Evolutionary conservation across 306 rosid species (phyloP).

Genomic region (Arachis stenosperma): DNA sequence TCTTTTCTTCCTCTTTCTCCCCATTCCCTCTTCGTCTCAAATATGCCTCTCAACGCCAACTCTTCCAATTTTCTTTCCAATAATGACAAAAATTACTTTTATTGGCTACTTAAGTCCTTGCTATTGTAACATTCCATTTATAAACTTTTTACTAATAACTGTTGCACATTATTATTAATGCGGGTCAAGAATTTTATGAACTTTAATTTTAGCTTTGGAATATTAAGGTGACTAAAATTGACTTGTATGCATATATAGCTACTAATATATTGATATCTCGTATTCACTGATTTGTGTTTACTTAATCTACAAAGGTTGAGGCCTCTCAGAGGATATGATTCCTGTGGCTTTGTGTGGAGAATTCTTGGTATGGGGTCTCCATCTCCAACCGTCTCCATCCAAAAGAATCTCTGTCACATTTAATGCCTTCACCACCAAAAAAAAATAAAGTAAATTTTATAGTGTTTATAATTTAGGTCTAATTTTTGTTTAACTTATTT

Average conservation of each 20-base stretch:
- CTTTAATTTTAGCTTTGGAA: no score
- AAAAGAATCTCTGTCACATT: conserved; percentile 44
- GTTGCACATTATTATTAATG: no score
- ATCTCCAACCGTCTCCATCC: conserved; percentile 39
- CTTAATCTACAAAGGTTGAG: conserved; percentile 22
- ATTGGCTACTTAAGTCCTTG: no score
- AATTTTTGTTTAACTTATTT: no score
- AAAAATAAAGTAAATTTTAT: background rate
- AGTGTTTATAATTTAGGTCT: no score
- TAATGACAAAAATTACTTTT: no score
- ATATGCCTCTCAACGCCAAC: background rate
- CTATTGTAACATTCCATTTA: no score
- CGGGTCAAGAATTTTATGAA: no score
- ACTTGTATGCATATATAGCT: conserved; percentile 6
- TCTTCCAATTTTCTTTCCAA: background rate
- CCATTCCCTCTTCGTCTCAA: conserved; percentile 11
- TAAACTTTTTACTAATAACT: no score
- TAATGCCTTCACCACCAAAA: conserved; percentile 24
- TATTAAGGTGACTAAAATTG: background rate
- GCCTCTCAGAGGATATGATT: conserved; percentile 15
- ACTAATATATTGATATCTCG: background rate
- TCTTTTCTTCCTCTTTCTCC: background rate
- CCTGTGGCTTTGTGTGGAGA: conserved; percentile 35
- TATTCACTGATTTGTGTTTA: background rate
- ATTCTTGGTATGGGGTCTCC: conserved; percentile 35